Percentiles rank a stretch among this genome's conserved stretches.
Conservation (phyloP, 2,329 filamentous ascomycete species). For the Alternaria longipes region DNA sequence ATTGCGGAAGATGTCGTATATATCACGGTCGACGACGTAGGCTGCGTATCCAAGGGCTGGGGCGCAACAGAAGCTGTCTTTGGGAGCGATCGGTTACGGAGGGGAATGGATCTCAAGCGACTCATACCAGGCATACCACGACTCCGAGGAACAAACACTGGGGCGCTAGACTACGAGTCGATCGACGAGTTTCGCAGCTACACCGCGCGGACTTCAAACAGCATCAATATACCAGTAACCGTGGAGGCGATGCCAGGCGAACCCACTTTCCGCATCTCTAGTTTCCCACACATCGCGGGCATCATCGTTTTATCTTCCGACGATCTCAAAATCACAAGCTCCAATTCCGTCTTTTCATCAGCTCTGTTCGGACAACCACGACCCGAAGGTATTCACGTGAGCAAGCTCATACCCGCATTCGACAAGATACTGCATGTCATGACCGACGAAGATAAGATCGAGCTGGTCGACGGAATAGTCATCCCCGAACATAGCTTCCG, state of each 20-base stretch:
- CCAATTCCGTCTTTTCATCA: slow-evolving; percentile 92
- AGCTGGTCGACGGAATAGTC: slow-evolving; percentile 90
- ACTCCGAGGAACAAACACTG: slow-evolving; percentile 74
- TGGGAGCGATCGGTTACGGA: slow-evolving; percentile 73
- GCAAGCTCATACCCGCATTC: slow-evolving; percentile 84
- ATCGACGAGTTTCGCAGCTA: slow-evolving; percentile 79
- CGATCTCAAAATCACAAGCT: slow-evolving; percentile 83
- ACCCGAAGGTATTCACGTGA: slow-evolving; percentile 81
- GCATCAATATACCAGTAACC: slow-evolving; percentile 83
- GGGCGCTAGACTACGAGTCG: slow-evolving; percentile 80
- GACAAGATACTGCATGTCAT: slow-evolving; percentile 83
- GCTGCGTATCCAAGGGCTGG: slow-evolving; percentile 72
- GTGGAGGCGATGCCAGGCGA: slow-evolving; percentile 76
- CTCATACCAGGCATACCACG: slow-evolving; percentile 85
- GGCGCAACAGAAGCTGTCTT: slow-evolving; percentile 90
- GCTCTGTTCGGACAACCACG: slow-evolving; percentile 90
- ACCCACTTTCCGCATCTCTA: slow-evolving; percentile 83
- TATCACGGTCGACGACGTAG: slow-evolving; percentile 79
- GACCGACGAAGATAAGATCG: slow-evolving; percentile 84
- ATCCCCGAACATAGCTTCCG: slow-evolving; percentile 96
- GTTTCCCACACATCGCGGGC: slow-evolving; percentile 95
- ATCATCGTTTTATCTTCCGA: slow-evolving; percentile 90
- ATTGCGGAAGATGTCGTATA: slow-evolving; percentile 92
- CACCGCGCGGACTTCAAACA: slow-evolving; percentile 80
- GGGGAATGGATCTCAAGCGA: slow-evolving; percentile 77